These are phyloP conservation scores for Penicillium macrosclerotiorum DNA, from an alignment of 495 filamentous ascomycete species.

Conservation along the genomic window DNA sequence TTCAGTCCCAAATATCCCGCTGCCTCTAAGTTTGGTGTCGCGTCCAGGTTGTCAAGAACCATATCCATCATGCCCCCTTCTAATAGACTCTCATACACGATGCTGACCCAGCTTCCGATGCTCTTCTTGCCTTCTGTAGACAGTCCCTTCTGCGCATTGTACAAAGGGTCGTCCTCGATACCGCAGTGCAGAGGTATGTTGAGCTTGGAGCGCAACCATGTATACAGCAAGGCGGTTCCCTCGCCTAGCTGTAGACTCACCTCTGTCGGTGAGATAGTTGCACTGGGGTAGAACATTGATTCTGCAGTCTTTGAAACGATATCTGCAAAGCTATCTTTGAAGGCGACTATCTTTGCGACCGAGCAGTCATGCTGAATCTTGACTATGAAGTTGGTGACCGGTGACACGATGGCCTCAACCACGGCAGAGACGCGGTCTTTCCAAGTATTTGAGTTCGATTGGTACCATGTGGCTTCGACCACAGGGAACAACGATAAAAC, in stretches of 20 bases:
- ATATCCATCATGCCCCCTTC: slow-evolving; percentile 13
- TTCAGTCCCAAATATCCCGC: background rate
- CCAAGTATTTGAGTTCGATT: slow-evolving; percentile 17
- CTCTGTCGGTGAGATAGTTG: slow-evolving; percentile 4
- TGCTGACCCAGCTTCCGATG: slow-evolving; percentile 13
- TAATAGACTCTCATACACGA: slow-evolving; percentile 14
- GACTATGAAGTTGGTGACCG: slow-evolving; percentile 8
- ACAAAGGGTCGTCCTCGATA: slow-evolving; percentile 18
- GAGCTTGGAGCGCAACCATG: slow-evolving; percentile 14
- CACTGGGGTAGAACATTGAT: slow-evolving; percentile 7
- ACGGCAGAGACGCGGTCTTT: slow-evolving; percentile 11
- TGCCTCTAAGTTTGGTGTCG: background rate
- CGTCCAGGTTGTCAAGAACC: slow-evolving; percentile 3
- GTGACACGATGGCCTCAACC: slow-evolving; percentile 8
- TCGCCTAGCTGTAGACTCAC: slow-evolving; percentile 9
- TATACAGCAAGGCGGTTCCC: slow-evolving; percentile 12
- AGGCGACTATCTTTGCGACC: background rate
- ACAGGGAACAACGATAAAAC: slow-evolving; percentile 3
- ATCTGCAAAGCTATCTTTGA: slow-evolving; percentile 9
- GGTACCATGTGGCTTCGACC: slow-evolving; percentile 12
- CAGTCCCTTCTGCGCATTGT: slow-evolving; percentile 12
- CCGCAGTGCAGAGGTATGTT: slow-evolving; percentile 12
- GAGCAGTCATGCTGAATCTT: slow-evolving; percentile 4
- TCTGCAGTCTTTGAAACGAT: slow-evolving; percentile 4
- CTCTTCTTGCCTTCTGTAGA: slow-evolving; percentile 9